phyloP scores from a whole-genome alignment of 2,329 filamentous ascomycete genomes.

The Waltergamsia citrina region DNA sequence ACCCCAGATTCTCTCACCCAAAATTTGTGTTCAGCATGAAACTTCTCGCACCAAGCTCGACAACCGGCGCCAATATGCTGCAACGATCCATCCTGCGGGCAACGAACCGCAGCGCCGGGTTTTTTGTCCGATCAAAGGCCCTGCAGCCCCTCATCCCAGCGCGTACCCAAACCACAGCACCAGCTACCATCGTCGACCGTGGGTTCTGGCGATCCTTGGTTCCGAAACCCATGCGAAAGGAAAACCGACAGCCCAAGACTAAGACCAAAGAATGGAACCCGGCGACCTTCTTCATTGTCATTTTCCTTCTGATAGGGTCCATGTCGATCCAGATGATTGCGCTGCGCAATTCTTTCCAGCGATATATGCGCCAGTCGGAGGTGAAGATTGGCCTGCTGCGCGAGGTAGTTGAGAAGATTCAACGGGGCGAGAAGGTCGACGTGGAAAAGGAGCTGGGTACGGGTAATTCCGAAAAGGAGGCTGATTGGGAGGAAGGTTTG shows the following conservation, averaged over 20 bases:
- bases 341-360: conserved; percentile 64
- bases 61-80: conserved; percentile 5
- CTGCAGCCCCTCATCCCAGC: not conserved
- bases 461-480: conserved; percentile 64
- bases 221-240: conserved; percentile 52
- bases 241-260: conserved; percentile 23
- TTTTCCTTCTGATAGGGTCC: conserved; percentile 82
- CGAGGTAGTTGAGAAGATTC: conserved; percentile 64
- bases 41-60: too few relatives aligned
- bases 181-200: conserved; percentile 42
- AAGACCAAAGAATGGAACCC: conserved; percentile 58
- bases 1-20: not conserved
- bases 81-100: conserved; percentile 2
- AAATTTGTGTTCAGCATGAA: too few relatives aligned
- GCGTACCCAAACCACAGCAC: conserved; percentile 11
- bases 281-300: conserved; percentile 71
- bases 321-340: conserved; percentile 91
- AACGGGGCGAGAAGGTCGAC: conserved; percentile 69
- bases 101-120: not conserved
- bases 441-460: conserved; percentile 76
- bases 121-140: not conserved
- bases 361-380: conserved; percentile 67
- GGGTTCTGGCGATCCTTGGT: conserved; percentile 63
- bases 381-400: conserved; percentile 66
- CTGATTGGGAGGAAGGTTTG: conserved; percentile 80